Conservation (phyloP, 257 asterid species). For the Verbascum thapsus region DNA sequence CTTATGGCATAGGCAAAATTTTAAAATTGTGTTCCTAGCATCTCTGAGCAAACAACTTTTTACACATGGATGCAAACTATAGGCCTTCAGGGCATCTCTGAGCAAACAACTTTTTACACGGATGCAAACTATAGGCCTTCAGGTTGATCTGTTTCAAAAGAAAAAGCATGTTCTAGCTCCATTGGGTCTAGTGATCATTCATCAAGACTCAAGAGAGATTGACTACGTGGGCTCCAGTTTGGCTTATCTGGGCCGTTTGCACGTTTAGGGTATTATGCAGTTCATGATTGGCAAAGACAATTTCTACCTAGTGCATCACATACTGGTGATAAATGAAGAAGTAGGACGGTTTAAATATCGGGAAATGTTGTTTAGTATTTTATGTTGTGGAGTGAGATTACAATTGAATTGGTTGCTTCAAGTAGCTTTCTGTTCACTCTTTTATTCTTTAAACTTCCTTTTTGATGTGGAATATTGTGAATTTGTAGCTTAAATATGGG, state of each 20-base stretch:
- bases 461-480: conserved; percentile 21
- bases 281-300: neutral
- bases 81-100: no score
- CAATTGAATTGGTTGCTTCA: conserved; percentile 23
- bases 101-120: no score
- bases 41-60: neutral
- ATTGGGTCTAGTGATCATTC: conserved; percentile 14
- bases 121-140: no score
- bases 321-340: neutral
- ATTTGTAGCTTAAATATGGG: conserved; percentile 56
- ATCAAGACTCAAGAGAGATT: neutral
- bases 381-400: neutral
- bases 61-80: neutral
- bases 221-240: conserved; percentile 15
- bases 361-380: conserved; percentile 11
- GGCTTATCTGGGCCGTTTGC: conserved; percentile 12
- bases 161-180: neutral
- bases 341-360: conserved; percentile 6
- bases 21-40: conserved; percentile 10
- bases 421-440: conserved; percentile 3
- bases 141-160: neutral
- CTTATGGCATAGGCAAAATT: neutral
- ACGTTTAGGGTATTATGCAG: conserved; percentile 1
- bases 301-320: conserved; percentile 4
- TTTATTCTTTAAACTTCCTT: neutral